These are phyloP conservation scores for Cercophora newfieldiana DNA, from an alignment of 495 filamentous ascomycete species.

Conservation along the genomic window DNA sequence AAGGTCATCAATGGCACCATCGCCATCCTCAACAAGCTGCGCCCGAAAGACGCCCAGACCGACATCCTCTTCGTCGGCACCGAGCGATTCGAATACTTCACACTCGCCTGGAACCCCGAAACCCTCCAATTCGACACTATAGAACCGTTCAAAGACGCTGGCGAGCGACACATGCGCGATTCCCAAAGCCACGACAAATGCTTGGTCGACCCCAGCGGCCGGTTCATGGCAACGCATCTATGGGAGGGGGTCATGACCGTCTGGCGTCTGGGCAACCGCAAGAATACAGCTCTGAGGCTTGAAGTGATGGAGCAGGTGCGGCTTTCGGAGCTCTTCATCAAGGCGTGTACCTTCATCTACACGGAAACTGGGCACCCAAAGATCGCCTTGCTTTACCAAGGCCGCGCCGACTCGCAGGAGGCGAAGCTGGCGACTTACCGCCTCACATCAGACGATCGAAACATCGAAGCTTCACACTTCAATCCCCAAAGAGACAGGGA, in stretches of 20 bases:
- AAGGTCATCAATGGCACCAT: slow-evolving; percentile 78
- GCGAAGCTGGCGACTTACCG: slow-evolving; percentile 62
- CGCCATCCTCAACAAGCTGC: slow-evolving; percentile 79
- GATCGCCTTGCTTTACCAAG: slow-evolving; percentile 82
- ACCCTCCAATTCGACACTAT: slow-evolving; percentile 65
- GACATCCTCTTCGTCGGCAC: slow-evolving; percentile 94
- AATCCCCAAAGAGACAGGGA: slow-evolving; percentile 48
- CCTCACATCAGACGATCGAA: slow-evolving; percentile 52
- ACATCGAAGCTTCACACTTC: slow-evolving; percentile 46
- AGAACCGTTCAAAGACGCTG: slow-evolving; percentile 63
- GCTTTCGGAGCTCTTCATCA: slow-evolving; percentile 83
- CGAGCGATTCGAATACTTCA: slow-evolving; percentile 86
- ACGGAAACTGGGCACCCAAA: slow-evolving; percentile 70
- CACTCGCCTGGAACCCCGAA: slow-evolving; percentile 74
- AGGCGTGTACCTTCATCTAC: slow-evolving; percentile 78
- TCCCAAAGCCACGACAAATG: slow-evolving; percentile 74
- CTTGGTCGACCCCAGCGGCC: slow-evolving; percentile 77
- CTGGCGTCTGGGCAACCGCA: slow-evolving; percentile 55
- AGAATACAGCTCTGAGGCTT: slow-evolving; percentile 56
- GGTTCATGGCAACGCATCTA: slow-evolving; percentile 80
- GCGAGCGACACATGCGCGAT: slow-evolving; percentile 78
- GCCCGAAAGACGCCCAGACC: slow-evolving; percentile 67
- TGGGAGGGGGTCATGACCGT: slow-evolving; percentile 88
- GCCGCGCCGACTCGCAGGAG: slow-evolving; percentile 61
- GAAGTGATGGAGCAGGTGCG: slow-evolving; percentile 70